Percentiles rank a stretch among this genome's conserved stretches.
These are phyloP conservation scores for Chrysopogon serrulatus DNA, from an alignment of 176 grass and related monocot species.

Conservation along the genomic window DNA sequence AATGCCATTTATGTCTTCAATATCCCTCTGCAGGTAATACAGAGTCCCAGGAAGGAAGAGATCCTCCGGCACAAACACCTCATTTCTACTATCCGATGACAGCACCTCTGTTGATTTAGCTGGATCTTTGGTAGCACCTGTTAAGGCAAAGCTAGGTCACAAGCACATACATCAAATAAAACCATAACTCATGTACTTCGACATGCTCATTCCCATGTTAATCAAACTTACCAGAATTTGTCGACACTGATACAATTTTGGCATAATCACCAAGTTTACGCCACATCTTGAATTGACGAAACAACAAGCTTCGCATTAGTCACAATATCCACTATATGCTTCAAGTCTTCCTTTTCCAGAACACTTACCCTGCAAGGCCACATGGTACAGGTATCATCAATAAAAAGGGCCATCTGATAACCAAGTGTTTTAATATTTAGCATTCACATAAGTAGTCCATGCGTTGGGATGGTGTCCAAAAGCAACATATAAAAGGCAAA, in stretches of 20 bases:
- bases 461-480: background rate
- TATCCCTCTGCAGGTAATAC: conserved; percentile 74
- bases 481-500: background rate
- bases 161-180: background rate
- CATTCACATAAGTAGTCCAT: background rate
- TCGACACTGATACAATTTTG: conserved; percentile 41
- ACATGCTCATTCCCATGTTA: background rate
- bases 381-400: background rate
- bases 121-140: conserved; percentile 39
- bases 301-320: conserved; percentile 86
- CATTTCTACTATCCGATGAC: background rate
- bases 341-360: conserved; percentile 91
- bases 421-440: background rate
- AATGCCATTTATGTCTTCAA: conserved; percentile 27
- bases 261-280: conserved; percentile 68
- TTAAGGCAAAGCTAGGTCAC: conserved; percentile 9
- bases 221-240: conserved; percentile 43
- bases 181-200: background rate
- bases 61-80: conserved; percentile 54
- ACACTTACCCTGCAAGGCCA: conserved; percentile 66
- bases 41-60: conserved; percentile 71
- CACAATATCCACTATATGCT: conserved; percentile 81
- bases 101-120: background rate
- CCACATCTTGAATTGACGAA: conserved; percentile 86
- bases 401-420: background rate